A percentile compares a stretch with the other conserved stretches of the same genome.
phyloP scores from a whole-genome alignment of 1,284 basidiomycete genomes.

The Trichosporon sp. region DNA sequence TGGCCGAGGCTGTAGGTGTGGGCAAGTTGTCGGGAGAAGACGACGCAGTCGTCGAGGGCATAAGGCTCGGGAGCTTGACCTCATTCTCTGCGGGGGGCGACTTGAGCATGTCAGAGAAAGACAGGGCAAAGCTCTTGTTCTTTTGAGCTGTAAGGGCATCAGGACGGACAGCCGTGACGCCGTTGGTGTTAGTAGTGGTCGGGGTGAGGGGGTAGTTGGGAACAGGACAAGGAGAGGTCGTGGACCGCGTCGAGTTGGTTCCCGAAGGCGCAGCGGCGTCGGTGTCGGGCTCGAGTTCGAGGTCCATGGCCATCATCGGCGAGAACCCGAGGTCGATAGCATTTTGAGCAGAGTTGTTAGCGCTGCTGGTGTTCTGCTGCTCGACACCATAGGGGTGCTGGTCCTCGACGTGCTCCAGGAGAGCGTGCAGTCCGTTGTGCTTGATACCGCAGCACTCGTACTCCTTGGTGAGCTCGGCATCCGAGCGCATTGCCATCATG shows the following conservation, averaged over 20 bases:
- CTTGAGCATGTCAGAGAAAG: conserved; percentile 44
- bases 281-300: conserved; percentile 38
- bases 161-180: background rate
- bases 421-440: conserved; percentile 37
- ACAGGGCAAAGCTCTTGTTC: conserved; percentile 24
- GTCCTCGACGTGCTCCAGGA: conserved; percentile 45
- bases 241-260: conserved; percentile 31
- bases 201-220: conserved; percentile 38
- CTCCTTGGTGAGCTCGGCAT: conserved; percentile 37
- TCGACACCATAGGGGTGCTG: conserved; percentile 29
- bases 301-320: conserved; percentile 42
- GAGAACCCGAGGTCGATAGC: conserved; percentile 31
- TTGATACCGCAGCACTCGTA: conserved; percentile 42
- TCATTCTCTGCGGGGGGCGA: conserved; percentile 30
- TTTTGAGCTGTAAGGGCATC: background rate
- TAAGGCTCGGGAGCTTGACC: background rate
- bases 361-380: background rate
- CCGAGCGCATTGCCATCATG: conserved; percentile 30
- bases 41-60: background rate
- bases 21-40: conserved; percentile 14
- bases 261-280: conserved; percentile 18
- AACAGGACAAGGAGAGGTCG: conserved; percentile 26
- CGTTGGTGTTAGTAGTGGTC: conserved; percentile 20
- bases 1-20: conserved; percentile 34
- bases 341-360: conserved; percentile 23